A percentile compares a stretch with the other conserved stretches of the same genome.
These are phyloP conservation scores for Carallia pectinifolia DNA, from an alignment of 345 rosid genomes.

Conservation along the genomic window DNA sequence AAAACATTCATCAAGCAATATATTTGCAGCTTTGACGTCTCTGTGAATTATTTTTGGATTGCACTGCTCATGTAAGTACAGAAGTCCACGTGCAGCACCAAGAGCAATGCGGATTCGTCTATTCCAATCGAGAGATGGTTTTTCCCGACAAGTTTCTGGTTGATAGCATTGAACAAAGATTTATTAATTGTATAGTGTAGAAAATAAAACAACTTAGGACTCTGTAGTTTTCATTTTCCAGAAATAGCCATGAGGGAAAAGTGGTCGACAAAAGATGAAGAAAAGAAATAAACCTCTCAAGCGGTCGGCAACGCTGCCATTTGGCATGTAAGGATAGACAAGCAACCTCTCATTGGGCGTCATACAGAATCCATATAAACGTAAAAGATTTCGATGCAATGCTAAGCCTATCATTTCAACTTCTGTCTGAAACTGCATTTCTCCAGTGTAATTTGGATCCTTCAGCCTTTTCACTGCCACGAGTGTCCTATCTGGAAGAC, in stretches of 20 bases:
- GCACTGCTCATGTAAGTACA: conserved; percentile 92
- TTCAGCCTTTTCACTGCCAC: conserved; percentile 90
- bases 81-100: conserved; percentile 91
- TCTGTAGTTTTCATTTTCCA: neutral
- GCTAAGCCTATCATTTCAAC: conserved; percentile 98
- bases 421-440: conserved; percentile 95
- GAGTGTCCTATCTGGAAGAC: conserved; percentile 64
- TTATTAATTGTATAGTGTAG: neutral
- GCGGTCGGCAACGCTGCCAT: conserved; percentile 94
- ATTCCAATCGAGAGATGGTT: conserved; percentile 83
- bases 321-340: conserved; percentile 94
- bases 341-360: conserved; percentile 79
- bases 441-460: conserved; percentile 88
- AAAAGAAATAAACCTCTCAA: conserved; percentile 59
- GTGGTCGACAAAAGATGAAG: neutral
- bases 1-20: conserved; percentile 81
- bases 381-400: conserved; percentile 80
- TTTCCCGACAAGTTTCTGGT: conserved; percentile 53
- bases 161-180: conserved; percentile 5
- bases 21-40: conserved; percentile 96
- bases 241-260: neutral
- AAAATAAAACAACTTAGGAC: neutral
- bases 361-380: conserved; percentile 90
- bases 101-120: conserved; percentile 63
- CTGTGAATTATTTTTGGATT: conserved; percentile 92